Percentiles rank a stretch among this genome's conserved stretches.
Evolutionary conservation across 2,329 filamentous ascomycete genomes (phyloP).

Genomic region (Pezicula radicicola): DNA sequence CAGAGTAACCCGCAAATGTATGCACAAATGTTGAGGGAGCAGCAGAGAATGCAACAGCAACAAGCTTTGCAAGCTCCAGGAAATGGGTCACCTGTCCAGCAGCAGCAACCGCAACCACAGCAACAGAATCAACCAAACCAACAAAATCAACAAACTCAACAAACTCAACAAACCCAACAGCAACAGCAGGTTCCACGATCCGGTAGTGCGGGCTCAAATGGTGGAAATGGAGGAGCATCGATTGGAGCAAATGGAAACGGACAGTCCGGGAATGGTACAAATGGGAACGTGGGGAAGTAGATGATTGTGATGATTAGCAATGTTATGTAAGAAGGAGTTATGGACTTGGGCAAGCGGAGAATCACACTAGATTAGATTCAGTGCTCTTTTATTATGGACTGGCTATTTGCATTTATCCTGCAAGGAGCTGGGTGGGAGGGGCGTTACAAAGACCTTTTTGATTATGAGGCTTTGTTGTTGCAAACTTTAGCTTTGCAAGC

Average conservation of each 20-base stretch:
- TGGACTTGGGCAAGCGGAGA: neutral
- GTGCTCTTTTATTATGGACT: too few relatives aligned
- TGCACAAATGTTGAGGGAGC: constrained; percentile 49
- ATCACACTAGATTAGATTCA: too few relatives aligned
- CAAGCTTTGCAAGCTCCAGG: constrained; percentile 12
- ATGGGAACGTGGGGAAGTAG: constrained; percentile 10
- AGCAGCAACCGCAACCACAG: constrained; percentile 40
- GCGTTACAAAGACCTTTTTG: too few relatives aligned
- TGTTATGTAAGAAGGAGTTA: neutral
- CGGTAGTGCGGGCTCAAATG: constrained; percentile 8
- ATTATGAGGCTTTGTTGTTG: too few relatives aligned
- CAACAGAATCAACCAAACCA: constrained; percentile 27
- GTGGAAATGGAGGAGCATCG: neutral
- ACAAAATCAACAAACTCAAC: constrained; percentile 13
- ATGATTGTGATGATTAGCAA: constrained; percentile 19
- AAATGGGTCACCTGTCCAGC: constrained; percentile 29
- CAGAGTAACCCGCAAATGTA: constrained; percentile 43
- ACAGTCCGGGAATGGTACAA: constrained; percentile 3
- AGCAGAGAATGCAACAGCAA: constrained; percentile 37
- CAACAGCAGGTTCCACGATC: constrained; percentile 10
- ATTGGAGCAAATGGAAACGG: neutral
- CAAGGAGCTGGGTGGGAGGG: too few relatives aligned
- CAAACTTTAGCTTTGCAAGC: too few relatives aligned
- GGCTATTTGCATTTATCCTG: too few relatives aligned
- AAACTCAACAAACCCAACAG: neutral